phyloP scores from a whole-genome alignment of 345 rosid genomes.

The Populus simonii region DNA sequence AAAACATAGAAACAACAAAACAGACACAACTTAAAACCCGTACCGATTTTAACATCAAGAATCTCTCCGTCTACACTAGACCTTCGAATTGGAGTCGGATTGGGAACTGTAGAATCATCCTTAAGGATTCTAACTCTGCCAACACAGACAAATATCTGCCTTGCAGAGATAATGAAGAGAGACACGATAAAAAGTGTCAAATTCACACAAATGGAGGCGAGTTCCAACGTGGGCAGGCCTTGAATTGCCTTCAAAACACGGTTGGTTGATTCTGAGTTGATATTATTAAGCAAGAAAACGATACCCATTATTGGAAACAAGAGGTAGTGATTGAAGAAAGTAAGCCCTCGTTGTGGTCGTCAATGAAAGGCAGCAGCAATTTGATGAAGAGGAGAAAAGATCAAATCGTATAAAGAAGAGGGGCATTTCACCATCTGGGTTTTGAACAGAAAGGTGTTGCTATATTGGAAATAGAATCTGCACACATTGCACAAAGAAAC shows the following conservation, averaged over 20 bases:
- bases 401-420: slow-evolving; percentile 41
- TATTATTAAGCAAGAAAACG: not conserved
- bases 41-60: slow-evolving; percentile 45
- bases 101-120: slow-evolving; percentile 49
- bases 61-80: slow-evolving; percentile 45
- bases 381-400: slow-evolving; percentile 18
- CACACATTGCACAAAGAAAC: slow-evolving; percentile 57
- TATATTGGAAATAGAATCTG: slow-evolving; percentile 35
- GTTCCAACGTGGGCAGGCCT: slow-evolving; percentile 55
- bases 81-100: slow-evolving; percentile 45
- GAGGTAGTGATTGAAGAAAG: slow-evolving; percentile 20
- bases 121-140: slow-evolving; percentile 58
- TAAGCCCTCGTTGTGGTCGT: slow-evolving; percentile 32
- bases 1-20: slow-evolving; percentile 73
- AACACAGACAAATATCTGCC: slow-evolving; percentile 58
- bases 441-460: slow-evolving; percentile 15
- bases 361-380: slow-evolving; percentile 20
- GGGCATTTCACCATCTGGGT: slow-evolving; percentile 63
- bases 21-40: slow-evolving; percentile 59
- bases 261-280: slow-evolving; percentile 12
- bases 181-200: slow-evolving; percentile 57
- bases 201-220: slow-evolving; percentile 70
- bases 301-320: slow-evolving; percentile 17
- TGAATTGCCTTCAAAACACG: slow-evolving; percentile 33
- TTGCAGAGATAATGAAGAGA: slow-evolving; percentile 61